phyloP scores from a whole-genome alignment of 495 filamentous ascomycete genomes.

The Pseudoneurospora amorphoporcata region DNA sequence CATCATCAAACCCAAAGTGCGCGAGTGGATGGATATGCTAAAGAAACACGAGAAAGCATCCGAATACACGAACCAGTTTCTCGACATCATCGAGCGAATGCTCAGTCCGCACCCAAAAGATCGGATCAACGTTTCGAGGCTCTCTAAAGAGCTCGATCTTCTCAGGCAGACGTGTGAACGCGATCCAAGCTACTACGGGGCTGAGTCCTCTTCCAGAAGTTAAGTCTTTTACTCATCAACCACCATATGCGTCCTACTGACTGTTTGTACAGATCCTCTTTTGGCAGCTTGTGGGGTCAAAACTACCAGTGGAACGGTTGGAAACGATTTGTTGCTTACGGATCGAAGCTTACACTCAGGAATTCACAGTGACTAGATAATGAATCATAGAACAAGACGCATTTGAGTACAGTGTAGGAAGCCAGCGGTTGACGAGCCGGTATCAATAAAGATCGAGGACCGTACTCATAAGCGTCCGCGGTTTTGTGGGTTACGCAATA shows the following conservation, averaged over 20 bases:
- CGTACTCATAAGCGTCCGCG: too few relatives aligned
- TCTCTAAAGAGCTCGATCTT: background rate
- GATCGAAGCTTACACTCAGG: too few relatives aligned
- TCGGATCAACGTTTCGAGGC: background rate
- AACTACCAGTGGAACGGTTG: too few relatives aligned
- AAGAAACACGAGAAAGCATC: background rate
- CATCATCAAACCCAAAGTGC: background rate
- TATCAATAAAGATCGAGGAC: too few relatives aligned
- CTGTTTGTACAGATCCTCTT: background rate
- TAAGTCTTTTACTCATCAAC: background rate
- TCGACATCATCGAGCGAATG: background rate
- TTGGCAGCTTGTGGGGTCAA: too few relatives aligned
- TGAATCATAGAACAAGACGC: too few relatives aligned
- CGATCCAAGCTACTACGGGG: background rate
- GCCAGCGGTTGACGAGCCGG: too few relatives aligned
- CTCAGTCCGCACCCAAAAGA: background rate
- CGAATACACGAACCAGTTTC: background rate
- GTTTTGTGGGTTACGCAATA: too few relatives aligned
- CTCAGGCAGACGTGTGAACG: background rate
- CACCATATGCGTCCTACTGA: background rate
- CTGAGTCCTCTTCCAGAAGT: background rate
- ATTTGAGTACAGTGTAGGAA: too few relatives aligned
- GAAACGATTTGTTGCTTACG: too few relatives aligned
- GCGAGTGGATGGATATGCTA: background rate
- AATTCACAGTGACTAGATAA: too few relatives aligned